Evolutionary conservation across 2,329 filamentous ascomycete species (phyloP).

Genomic region (Nigrospora oryzae): DNA sequence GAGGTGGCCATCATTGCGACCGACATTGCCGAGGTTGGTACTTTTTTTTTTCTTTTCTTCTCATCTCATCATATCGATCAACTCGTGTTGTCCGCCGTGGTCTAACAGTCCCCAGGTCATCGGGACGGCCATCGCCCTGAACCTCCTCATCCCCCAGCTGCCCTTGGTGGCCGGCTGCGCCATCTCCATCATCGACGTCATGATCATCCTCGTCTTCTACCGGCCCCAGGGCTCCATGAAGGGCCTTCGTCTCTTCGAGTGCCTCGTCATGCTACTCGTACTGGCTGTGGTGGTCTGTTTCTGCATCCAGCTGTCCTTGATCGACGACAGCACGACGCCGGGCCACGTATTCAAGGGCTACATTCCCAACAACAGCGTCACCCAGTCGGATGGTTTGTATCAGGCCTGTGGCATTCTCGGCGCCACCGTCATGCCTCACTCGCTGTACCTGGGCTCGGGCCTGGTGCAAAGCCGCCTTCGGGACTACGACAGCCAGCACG

Average conservation of each 20-base stretch:
- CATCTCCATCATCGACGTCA: slow-evolving; percentile 59
- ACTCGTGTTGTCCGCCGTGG: not conserved
- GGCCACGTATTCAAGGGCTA: slow-evolving; percentile 58
- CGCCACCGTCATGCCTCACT: slow-evolving; percentile 65
- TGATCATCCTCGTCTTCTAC: slow-evolving; percentile 61
- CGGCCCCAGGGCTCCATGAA: slow-evolving; percentile 49
- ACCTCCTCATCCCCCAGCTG: slow-evolving; percentile 53
- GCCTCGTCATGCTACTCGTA: slow-evolving; percentile 54
- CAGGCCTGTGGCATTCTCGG: slow-evolving; percentile 71
- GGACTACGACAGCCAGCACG: slow-evolving; percentile 52
- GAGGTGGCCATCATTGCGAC: slow-evolving; percentile 64
- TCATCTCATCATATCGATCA: too few species aligned
- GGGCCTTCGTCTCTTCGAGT: slow-evolving; percentile 54
- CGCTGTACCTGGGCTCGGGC: slow-evolving; percentile 58
- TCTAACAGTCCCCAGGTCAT: slow-evolving; percentile 41
- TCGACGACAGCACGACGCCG: slow-evolving; percentile 39
- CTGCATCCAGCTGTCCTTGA: slow-evolving; percentile 58
- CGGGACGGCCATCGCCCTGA: slow-evolving; percentile 61
- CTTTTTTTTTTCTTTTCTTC: too few species aligned
- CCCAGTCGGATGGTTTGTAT: slow-evolving; percentile 52
- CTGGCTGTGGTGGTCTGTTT: slow-evolving; percentile 64
- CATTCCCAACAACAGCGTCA: slow-evolving; percentile 49
- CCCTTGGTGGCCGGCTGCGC: slow-evolving; percentile 62
- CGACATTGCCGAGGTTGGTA: slow-evolving; percentile 55
- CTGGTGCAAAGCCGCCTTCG: slow-evolving; percentile 59